phyloP scores from a whole-genome alignment of 768 basidiomycete genomes.

The Tephrocybe rancida region DNA sequence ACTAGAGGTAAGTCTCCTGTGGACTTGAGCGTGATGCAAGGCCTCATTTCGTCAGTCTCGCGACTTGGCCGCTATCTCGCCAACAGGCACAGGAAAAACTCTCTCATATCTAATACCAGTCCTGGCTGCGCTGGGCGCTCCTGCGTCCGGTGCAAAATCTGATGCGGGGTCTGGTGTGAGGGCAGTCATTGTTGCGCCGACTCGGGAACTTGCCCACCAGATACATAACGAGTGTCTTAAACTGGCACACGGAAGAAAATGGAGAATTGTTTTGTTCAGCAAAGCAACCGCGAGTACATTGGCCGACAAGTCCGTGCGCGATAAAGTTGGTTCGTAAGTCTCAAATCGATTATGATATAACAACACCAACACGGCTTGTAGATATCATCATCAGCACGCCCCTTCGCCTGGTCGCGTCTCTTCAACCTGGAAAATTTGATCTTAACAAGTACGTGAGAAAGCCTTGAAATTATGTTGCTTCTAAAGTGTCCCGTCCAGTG shows the following conservation, averaged over 20 bases:
- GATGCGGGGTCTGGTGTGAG: constrained; percentile 62
- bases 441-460: constrained; percentile 66
- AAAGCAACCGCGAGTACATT: constrained; percentile 89
- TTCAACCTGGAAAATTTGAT: constrained; percentile 68
- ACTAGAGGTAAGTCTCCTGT: constrained; percentile 56
- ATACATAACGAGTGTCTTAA: constrained; percentile 91
- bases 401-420: constrained; percentile 79
- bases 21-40: background rate
- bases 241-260: constrained; percentile 78
- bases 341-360: constrained; percentile 4
- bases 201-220: constrained; percentile 94
- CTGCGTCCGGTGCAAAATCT: constrained; percentile 48
- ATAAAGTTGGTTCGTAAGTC: constrained; percentile 70
- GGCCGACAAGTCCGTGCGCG: constrained; percentile 67
- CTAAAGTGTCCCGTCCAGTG: constrained; percentile 45
- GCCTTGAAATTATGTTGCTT: background rate
- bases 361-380: constrained; percentile 29
- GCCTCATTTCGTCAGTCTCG: constrained; percentile 50
- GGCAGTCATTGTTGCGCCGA: constrained; percentile 86
- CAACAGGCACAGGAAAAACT: constrained; percentile 98
- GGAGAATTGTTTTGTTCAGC: constrained; percentile 81
- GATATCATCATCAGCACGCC: constrained; percentile 95
- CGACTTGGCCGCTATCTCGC: constrained; percentile 93
- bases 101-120: constrained; percentile 89
- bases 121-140: constrained; percentile 59